These are phyloP conservation scores for Daldinia concentrica DNA, from an alignment of 495 filamentous ascomycete species.

Conservation along the genomic window DNA sequence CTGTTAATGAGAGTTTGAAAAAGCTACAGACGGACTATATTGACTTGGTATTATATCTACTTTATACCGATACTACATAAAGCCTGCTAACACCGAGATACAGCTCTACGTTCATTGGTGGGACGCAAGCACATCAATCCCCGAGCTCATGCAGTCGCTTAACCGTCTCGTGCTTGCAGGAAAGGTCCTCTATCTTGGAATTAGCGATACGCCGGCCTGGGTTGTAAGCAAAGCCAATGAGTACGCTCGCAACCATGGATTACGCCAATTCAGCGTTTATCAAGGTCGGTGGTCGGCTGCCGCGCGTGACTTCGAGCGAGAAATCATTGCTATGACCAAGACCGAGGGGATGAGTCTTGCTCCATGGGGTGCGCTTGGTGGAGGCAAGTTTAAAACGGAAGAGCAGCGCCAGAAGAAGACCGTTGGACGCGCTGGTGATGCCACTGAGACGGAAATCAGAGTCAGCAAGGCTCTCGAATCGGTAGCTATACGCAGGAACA, in stretches of 20 bases:
- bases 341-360: slow-evolving; percentile 75
- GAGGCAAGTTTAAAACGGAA: slow-evolving; percentile 69
- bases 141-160: slow-evolving; percentile 75
- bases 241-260: slow-evolving; percentile 71
- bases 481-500: slow-evolving; percentile 63
- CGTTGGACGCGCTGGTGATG: slow-evolving; percentile 37
- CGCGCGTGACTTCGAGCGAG: slow-evolving; percentile 72
- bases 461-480: slow-evolving; percentile 66
- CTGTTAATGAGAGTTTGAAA: slow-evolving; percentile 63
- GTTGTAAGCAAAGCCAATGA: slow-evolving; percentile 72
- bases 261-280: slow-evolving; percentile 72
- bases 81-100: slow-evolving; percentile 5
- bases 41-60: slow-evolving; percentile 57
- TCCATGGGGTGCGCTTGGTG: slow-evolving; percentile 71
- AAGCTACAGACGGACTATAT: slow-evolving; percentile 73
- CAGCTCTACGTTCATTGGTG: slow-evolving; percentile 71
- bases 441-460: slow-evolving; percentile 54
- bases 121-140: slow-evolving; percentile 68
- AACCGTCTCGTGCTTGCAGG: slow-evolving; percentile 66
- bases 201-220: slow-evolving; percentile 77
- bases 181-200: slow-evolving; percentile 76
- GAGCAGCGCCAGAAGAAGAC: slow-evolving; percentile 49
- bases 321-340: slow-evolving; percentile 72
- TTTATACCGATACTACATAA: neutral
- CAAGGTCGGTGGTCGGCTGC: slow-evolving; percentile 71